Evolutionary conservation across 2,329 filamentous ascomycete species (phyloP).

Genomic region (Talaromyces rugulosus): DNA sequence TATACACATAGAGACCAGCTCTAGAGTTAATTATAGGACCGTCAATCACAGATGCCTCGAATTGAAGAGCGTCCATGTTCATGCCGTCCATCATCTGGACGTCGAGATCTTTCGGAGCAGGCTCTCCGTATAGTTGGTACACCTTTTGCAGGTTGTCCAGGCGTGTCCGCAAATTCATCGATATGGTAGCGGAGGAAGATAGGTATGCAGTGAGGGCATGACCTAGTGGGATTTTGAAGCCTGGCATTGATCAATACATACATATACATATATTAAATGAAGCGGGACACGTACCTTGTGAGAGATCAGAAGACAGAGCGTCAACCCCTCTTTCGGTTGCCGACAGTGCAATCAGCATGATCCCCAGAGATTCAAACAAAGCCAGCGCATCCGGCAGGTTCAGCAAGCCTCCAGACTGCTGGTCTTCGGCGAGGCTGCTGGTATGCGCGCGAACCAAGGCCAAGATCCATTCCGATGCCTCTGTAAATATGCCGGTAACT

Average conservation of each 20-base stretch:
- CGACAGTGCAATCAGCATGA: conserved; percentile 36
- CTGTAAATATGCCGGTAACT: conserved; percentile 28
- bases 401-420: conserved; percentile 27
- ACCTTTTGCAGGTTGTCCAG: conserved; percentile 39
- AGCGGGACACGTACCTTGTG: conserved; percentile 26
- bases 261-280: background rate
- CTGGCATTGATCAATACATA: conserved; percentile 19
- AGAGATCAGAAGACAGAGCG: conserved; percentile 28
- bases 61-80: conserved; percentile 47
- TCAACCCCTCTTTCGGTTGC: conserved; percentile 33
- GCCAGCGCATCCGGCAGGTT: conserved; percentile 35
- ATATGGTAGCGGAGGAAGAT: conserved; percentile 37
- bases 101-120: conserved; percentile 39
- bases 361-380: conserved; percentile 39
- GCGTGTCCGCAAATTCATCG: conserved; percentile 34
- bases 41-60: conserved; percentile 56
- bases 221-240: conserved; percentile 33
- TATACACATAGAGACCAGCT: conserved; percentile 77
- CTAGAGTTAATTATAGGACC: conserved; percentile 69
- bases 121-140: conserved; percentile 38
- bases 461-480: conserved; percentile 36
- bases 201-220: conserved; percentile 37
- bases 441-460: conserved; percentile 33
- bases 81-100: conserved; percentile 40
- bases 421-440: conserved; percentile 20